These are phyloP conservation scores for Fraxinus sp. DNA, from an alignment of 305 asterid genomes.

Conservation along the genomic window DNA sequence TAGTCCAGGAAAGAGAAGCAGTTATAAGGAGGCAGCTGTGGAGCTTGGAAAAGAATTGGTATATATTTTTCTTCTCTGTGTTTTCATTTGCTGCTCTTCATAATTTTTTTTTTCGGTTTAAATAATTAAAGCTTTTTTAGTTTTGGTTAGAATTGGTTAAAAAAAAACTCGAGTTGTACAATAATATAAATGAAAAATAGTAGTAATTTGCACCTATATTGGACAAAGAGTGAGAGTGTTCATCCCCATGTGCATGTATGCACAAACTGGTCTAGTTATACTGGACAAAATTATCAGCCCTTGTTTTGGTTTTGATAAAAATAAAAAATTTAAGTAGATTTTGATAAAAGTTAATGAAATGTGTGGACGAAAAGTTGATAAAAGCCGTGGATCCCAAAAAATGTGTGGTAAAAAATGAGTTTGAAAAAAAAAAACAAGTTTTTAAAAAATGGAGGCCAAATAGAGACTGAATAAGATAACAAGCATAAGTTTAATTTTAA, in stretches of 20 bases:
- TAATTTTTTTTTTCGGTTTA: not conserved
- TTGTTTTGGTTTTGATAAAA: not conserved
- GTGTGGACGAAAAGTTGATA: no score
- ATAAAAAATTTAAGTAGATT: no score
- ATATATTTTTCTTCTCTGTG: not conserved
- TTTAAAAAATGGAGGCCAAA: not conserved
- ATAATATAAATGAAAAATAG: not conserved
- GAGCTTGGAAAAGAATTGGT: not conserved
- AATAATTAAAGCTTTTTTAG: not conserved
- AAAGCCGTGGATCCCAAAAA: no score
- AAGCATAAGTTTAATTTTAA: not conserved
- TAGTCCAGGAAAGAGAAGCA: not conserved
- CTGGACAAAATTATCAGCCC: not conserved
- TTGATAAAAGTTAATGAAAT: no score
- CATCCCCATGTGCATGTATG: not conserved
- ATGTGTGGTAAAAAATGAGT: no score
- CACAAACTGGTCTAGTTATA: not conserved
- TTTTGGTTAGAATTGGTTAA: not conserved
- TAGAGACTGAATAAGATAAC: not conserved
- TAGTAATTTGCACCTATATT: not conserved
- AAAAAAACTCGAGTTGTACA: not conserved
- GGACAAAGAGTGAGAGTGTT: not conserved
- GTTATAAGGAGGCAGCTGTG: not conserved
- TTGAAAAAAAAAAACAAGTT: no score
- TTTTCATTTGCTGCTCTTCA: not conserved